Conservation (phyloP, 75 land plant genomes). For the Chamaecyparis obtusa region DNA sequence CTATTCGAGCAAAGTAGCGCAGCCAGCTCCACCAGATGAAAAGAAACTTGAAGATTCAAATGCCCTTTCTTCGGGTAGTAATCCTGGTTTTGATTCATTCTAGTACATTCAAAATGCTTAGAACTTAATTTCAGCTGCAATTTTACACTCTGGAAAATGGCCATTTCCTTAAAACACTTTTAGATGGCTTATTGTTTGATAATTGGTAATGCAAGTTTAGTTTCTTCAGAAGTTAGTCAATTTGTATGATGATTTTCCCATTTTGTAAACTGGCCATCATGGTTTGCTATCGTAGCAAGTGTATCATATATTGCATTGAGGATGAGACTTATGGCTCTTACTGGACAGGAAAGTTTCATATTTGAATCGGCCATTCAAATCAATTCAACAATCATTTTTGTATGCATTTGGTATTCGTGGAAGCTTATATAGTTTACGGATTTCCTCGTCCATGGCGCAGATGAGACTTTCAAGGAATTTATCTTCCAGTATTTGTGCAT, state of each 20-base stretch:
- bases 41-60: conserved; percentile 5
- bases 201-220: neutral
- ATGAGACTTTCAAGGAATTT: neutral
- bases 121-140: neutral
- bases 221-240: neutral
- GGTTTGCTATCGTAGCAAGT: neutral
- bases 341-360: neutral
- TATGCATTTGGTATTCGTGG: neutral
- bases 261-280: neutral
- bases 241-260: neutral
- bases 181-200: neutral
- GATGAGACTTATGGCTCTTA: neutral
- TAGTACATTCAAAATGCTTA: neutral
- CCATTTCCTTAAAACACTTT: neutral
- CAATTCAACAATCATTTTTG: neutral
- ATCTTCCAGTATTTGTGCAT: neutral
- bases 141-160: neutral
- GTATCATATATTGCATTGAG: neutral
- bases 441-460: neutral
- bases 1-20: neutral
- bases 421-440: neutral
- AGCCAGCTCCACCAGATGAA: conserved; percentile 1
- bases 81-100: neutral
- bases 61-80: neutral
- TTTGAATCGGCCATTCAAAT: neutral